Evolutionary conservation across 495 filamentous ascomycete genomes (phyloP).

Genomic region (Aspergillus steynii): DNA sequence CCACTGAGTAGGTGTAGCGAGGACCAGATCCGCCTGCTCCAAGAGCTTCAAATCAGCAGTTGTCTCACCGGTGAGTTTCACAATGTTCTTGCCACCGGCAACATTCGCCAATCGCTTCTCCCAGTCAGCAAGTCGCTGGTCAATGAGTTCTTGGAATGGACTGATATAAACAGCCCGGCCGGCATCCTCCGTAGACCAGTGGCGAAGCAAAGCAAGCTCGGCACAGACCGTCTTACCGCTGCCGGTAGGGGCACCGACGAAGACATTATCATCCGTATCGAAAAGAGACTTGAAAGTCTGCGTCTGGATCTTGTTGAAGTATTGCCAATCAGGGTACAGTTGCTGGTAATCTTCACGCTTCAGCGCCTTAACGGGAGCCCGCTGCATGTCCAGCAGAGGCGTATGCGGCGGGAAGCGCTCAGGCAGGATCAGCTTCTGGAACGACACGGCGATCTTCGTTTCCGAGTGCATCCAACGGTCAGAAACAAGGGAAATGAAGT

Average conservation of each 20-base stretch:
- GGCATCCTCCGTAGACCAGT: constrained; percentile 70
- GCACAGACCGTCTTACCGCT: constrained; percentile 97
- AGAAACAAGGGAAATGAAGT: constrained; percentile 92
- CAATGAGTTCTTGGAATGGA: constrained; percentile 92
- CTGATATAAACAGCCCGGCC: constrained; percentile 92
- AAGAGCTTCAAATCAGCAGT: constrained; percentile 88
- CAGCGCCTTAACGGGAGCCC: constrained; percentile 80
- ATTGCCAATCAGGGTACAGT: constrained; percentile 81
- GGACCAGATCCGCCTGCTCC: constrained; percentile 83
- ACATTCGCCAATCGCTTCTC: constrained; percentile 69
- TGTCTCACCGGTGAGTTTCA: constrained; percentile 93
- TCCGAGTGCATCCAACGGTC: constrained; percentile 99
- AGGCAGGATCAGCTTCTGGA: constrained; percentile 90
- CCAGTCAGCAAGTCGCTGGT: constrained; percentile 80
- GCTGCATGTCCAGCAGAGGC: constrained; percentile 84
- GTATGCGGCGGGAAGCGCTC: constrained; percentile 96
- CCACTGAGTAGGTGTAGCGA: constrained; percentile 94
- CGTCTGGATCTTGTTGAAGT: constrained; percentile 97
- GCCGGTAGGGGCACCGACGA: constrained; percentile 85
- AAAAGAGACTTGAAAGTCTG: constrained; percentile 94
- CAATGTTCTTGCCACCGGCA: constrained; percentile 83
- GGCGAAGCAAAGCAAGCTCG: constrained; percentile 85
- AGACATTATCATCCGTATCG: constrained; percentile 87
- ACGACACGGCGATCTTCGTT: constrained; percentile 88
- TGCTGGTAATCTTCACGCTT: constrained; percentile 81